These are phyloP conservation scores for Coniosporium tulheliwenetii DNA, from an alignment of 2,329 filamentous ascomycete genomes.

Conservation along the genomic window DNA sequence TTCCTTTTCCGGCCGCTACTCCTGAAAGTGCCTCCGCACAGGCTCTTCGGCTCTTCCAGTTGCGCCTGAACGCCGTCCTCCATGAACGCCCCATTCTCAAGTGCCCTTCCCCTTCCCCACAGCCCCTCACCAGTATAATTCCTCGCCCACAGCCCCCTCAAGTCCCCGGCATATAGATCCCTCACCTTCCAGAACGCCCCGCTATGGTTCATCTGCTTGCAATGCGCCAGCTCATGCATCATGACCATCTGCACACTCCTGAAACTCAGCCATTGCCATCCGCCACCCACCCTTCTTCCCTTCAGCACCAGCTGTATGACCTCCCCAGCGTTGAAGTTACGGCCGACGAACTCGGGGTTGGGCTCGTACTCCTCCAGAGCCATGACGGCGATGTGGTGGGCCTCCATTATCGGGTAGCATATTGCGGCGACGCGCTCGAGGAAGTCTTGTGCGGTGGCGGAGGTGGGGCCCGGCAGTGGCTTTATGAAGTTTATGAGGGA, in stretches of 20 bases:
- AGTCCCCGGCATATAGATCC: slow-evolving; percentile 54
- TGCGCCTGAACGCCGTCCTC: slow-evolving; percentile 29
- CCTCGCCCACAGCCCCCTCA: slow-evolving; percentile 54
- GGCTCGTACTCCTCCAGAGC: slow-evolving; percentile 64
- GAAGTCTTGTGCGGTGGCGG: slow-evolving; percentile 50
- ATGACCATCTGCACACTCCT: slow-evolving; percentile 84
- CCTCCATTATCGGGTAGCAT: slow-evolving; percentile 47
- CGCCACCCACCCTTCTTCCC: slow-evolving; percentile 41
- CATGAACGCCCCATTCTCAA: slow-evolving; percentile 47
- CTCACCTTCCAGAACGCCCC: slow-evolving; percentile 67
- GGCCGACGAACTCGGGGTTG: slow-evolving; percentile 70
- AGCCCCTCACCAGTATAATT: slow-evolving; percentile 68
- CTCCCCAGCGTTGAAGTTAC: slow-evolving; percentile 83
- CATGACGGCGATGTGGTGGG: slow-evolving; percentile 29
- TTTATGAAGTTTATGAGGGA: slow-evolving; percentile 74
- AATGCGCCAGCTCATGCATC: slow-evolving; percentile 84
- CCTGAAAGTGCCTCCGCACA: slow-evolving; percentile 70
- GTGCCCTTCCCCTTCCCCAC: slow-evolving; percentile 57
- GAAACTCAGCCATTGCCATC: slow-evolving; percentile 56
- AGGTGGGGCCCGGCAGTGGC: slow-evolving; percentile 46
- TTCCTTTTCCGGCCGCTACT: slow-evolving; percentile 37
- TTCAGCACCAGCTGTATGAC: slow-evolving; percentile 74
- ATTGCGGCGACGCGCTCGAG: slow-evolving; percentile 66
- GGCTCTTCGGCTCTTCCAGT: slow-evolving; percentile 34
- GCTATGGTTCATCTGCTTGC: slow-evolving; percentile 84